phyloP scores from a whole-genome alignment of 306 rosid species.

The Prunus padus region DNA sequence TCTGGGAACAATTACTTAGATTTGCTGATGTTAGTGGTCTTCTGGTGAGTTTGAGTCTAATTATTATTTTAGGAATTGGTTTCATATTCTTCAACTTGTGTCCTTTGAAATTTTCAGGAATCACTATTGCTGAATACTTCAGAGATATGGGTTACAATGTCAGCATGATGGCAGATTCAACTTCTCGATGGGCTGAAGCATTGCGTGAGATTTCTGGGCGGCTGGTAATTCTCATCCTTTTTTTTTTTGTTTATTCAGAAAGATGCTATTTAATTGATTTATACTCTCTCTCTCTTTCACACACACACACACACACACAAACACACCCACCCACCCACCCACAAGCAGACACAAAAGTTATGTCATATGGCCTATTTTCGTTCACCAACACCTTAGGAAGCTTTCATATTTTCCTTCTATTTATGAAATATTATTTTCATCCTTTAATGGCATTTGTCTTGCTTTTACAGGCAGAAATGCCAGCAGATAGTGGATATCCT shows the following conservation, averaged over 20 bases:
- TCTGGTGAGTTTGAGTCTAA: background rate
- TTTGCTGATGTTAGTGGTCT: background rate
- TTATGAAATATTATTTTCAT: background rate
- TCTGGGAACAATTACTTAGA: background rate
- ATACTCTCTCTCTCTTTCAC: background rate
- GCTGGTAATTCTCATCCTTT: conserved; percentile 59
- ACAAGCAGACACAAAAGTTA: background rate
- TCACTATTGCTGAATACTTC: conserved; percentile 95
- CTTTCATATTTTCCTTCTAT: background rate
- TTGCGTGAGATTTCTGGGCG: conserved; percentile 99
- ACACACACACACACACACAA: too few species aligned
- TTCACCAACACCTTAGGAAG: background rate
- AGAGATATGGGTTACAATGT: conserved; percentile 99
- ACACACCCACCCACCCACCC: too few species aligned
- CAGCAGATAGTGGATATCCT: conserved; percentile 99
- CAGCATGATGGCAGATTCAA: conserved; percentile 99
- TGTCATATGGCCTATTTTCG: background rate
- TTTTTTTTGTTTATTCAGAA: background rate
- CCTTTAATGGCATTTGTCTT: conserved; percentile 18
- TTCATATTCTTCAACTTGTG: background rate
- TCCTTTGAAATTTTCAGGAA: conserved; percentile 54
- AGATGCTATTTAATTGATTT: background rate
- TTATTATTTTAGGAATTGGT: background rate
- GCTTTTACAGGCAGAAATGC: conserved; percentile 89
- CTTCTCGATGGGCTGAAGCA: conserved; percentile 99